Base-by-base conservation (phyloP, 768 basidiomycete species). In the Tubosaeta sp. region DNA sequence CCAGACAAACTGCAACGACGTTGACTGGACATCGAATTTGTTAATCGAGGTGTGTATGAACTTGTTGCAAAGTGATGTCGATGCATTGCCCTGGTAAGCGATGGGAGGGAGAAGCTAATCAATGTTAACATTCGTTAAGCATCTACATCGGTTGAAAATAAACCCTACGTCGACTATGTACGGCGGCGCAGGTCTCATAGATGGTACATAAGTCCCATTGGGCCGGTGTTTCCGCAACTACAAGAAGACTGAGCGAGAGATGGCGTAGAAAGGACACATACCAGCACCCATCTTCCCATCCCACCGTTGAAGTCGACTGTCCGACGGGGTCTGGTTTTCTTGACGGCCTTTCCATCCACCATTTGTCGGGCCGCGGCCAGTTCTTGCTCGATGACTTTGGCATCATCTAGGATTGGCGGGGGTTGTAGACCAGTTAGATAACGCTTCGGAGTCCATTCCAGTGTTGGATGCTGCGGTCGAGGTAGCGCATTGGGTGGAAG, bases 41-140 rank as follows among this genome's bases (percentile, higher is more conserved):
- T 99, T 99, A 37, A 94, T 97, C 14, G 95, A 97, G 0, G 95
- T 97, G 68, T 99, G 97, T 10, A 97, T 86, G 60, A 97, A 98
- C 67, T 97, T 95, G 41, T 95, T 95, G 67, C 95, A 97, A 48
- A 97, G 74, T 0, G 95, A 97, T 0, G 91, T 95, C 6, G 95
- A 91, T 5, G 88, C 78, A 67, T 98, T 97, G 48, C 84, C 81
- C 14, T 88, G 85, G 69, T 97, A 97, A 27, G 93, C 95, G 68
- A 87, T 85, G 1, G 97, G 88, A 1, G 95, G 95, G 43, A 97
- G 76, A n/a, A 98, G 78, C 95, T 97, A 67, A 39, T 66, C 38
- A 54, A 62, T 32, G 47, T 48, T n/a, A 54, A 65, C 57, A 64
- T 53, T 62, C 42, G 52, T 55, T 70, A 48, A 68, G 68, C 55